These are phyloP conservation scores for Poronia punctata DNA, from an alignment of 495 filamentous ascomycete species.

Conservation along the genomic window DNA sequence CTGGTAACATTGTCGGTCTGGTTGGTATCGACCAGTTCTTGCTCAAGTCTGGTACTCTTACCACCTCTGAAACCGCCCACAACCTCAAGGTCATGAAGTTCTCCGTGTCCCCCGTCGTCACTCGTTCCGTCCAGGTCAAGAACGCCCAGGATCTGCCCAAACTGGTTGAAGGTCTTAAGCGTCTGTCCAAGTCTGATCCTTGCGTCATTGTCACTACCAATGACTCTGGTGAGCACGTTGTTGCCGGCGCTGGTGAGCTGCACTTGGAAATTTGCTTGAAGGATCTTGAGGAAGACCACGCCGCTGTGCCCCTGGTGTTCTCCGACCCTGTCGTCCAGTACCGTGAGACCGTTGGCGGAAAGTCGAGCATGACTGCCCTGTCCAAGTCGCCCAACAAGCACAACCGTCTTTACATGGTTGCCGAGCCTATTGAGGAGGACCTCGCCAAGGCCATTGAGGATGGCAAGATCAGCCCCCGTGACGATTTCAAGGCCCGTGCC, in stretches of 20 bases:
- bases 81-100: slow-evolving; percentile 99
- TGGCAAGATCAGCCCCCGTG: slow-evolving; percentile 89
- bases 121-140: slow-evolving; percentile 98
- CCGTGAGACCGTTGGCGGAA: slow-evolving; percentile 83
- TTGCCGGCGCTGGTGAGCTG: slow-evolving; percentile 97
- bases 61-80: slow-evolving; percentile 94
- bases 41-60: slow-evolving; percentile 99
- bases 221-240: slow-evolving; percentile 95
- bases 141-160: slow-evolving; percentile 99
- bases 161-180: slow-evolving; percentile 99
- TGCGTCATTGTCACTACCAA: slow-evolving; percentile 87
- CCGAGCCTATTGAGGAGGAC: slow-evolving; percentile 84
- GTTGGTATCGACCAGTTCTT: slow-evolving; percentile 99
- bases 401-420: slow-evolving; percentile 96
- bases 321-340: slow-evolving; percentile 96
- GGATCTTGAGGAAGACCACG: slow-evolving; percentile 99
- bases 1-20: slow-evolving; percentile 98
- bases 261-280: slow-evolving; percentile 99
- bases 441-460: slow-evolving; percentile 82
- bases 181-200: slow-evolving; percentile 99
- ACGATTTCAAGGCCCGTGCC: slow-evolving; percentile 98
- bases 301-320: slow-evolving; percentile 91
- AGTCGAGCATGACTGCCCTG: slow-evolving; percentile 88
- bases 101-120: slow-evolving; percentile 98
- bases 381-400: slow-evolving; percentile 99